These are phyloP conservation scores for Trichoderma asperellum DNA, from an alignment of 2,329 filamentous ascomycete genomes.

Conservation along the genomic window DNA sequence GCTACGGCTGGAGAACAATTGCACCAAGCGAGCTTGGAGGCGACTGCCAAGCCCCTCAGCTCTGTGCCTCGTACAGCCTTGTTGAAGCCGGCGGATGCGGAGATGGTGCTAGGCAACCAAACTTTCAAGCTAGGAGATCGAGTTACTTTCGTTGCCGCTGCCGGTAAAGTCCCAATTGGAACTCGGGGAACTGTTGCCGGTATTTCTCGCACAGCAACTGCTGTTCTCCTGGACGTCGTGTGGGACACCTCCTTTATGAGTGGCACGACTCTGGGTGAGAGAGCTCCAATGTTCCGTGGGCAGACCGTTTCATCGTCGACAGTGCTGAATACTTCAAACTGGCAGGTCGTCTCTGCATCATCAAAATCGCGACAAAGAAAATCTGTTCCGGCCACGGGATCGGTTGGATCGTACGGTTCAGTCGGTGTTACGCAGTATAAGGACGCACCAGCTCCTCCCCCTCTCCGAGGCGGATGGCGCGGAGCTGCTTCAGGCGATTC, in stretches of 20 bases:
- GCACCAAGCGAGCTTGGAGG: constrained; percentile 54
- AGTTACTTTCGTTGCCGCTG: constrained; percentile 88
- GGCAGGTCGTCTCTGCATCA: constrained; percentile 75
- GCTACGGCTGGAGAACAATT: constrained; percentile 73
- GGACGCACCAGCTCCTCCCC: constrained; percentile 58
- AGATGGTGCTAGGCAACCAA: constrained; percentile 87
- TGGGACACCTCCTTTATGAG: constrained; percentile 98
- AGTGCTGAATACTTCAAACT: constrained; percentile 83
- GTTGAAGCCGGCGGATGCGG: constrained; percentile 93
- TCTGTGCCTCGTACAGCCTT: constrained; percentile 85
- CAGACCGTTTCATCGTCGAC: constrained; percentile 88
- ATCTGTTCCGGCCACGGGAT: constrained; percentile 50
- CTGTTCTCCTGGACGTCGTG: constrained; percentile 83
- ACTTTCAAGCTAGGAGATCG: constrained; percentile 84
- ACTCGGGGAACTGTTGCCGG: constrained; percentile 93
- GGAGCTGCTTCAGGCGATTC: constrained; percentile 57
- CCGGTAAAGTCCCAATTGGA: constrained; percentile 92
- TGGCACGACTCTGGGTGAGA: constrained; percentile 85
- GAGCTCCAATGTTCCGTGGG: constrained; percentile 90
- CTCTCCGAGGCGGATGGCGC: constrained; percentile 61
- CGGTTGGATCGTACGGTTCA: constrained; percentile 58
- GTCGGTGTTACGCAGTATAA: constrained; percentile 65
- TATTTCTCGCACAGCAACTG: constrained; percentile 83
- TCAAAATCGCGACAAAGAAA: constrained; percentile 55
- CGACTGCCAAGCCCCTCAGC: constrained; percentile 70